These are phyloP conservation scores for Acacia acuminata DNA, from an alignment of 306 rosid species.

Conservation along the genomic window DNA sequence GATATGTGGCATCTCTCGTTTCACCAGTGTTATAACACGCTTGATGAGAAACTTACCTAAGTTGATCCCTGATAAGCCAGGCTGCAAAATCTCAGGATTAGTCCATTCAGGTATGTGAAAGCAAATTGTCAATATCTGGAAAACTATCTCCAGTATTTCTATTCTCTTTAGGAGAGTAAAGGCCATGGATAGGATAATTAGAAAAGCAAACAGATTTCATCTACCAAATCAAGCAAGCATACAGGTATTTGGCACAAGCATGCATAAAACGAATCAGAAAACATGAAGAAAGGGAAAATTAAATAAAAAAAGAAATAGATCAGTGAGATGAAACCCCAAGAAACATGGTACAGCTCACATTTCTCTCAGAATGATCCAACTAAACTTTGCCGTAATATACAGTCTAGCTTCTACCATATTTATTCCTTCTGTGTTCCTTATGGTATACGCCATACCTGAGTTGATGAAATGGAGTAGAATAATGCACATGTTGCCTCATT, in stretches of 20 bases:
- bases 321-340: slow-evolving; percentile 23
- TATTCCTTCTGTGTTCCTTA: not conserved
- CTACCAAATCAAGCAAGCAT: not conserved
- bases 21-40: slow-evolving; percentile 84
- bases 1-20: slow-evolving; percentile 87
- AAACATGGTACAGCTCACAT: slow-evolving; percentile 22
- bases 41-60: slow-evolving; percentile 91
- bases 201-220: slow-evolving; percentile 28
- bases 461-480: slow-evolving; percentile 95
- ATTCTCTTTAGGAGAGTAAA: slow-evolving; percentile 4
- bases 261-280: slow-evolving; percentile 15
- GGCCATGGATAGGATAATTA: slow-evolving; percentile 8
- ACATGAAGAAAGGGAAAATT: not conserved
- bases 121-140: slow-evolving; percentile 5
- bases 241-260: slow-evolving; percentile 20
- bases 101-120: slow-evolving; percentile 27
- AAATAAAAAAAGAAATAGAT: slow-evolving; percentile 20
- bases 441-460: slow-evolving; percentile 63
- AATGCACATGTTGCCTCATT: slow-evolving; percentile 85
- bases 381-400: slow-evolving; percentile 10
- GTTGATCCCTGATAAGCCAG: slow-evolving; percentile 94
- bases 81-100: slow-evolving; percentile 54
- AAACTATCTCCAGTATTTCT: slow-evolving; percentile 6
- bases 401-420: slow-evolving; percentile 22
- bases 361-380: slow-evolving; percentile 18